phyloP scores from a whole-genome alignment of 2,329 filamentous ascomycete genomes.

The Pestalotiopsis sp. region DNA sequence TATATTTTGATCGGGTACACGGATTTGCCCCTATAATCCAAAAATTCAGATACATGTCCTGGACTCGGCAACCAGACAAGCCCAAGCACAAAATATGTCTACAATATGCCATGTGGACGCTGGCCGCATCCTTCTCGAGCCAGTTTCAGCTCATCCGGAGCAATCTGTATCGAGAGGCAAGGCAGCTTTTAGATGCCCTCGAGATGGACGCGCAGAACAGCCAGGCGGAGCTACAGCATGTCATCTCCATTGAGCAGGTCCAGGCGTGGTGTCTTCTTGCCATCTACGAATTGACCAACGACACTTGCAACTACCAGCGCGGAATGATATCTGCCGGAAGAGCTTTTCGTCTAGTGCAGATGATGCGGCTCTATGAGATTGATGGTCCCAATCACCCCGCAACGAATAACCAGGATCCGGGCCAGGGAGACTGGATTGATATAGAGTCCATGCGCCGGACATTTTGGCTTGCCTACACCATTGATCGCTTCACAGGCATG shows the following conservation, averaged over 20 bases:
- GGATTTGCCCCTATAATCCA: background rate
- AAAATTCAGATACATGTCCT: background rate
- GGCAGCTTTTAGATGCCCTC: background rate
- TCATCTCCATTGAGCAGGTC: background rate
- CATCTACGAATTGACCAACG: background rate
- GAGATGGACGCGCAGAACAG: background rate
- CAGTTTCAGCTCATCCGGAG: conserved; percentile 28
- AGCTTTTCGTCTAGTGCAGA: background rate
- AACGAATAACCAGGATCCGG: conserved; percentile 13
- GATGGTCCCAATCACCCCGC: conserved; percentile 12
- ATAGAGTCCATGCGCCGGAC: conserved; percentile 18
- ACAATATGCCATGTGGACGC: conserved; percentile 34
- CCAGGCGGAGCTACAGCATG: background rate
- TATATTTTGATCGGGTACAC: background rate
- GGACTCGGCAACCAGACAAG: conserved; percentile 15
- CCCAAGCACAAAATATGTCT: conserved; percentile 24
- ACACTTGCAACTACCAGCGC: background rate
- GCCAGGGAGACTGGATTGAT: conserved; percentile 18
- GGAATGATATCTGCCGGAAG: background rate
- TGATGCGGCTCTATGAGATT: background rate
- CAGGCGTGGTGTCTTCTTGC: background rate
- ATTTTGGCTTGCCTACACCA: conserved; percentile 20
- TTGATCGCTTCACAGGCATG: conserved; percentile 19
- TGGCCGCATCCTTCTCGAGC: conserved; percentile 31
- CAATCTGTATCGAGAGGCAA: conserved; percentile 24